phyloP scores from a whole-genome alignment of 2,329 filamentous ascomycete species.

The Harringtonia lauricola region DNA sequence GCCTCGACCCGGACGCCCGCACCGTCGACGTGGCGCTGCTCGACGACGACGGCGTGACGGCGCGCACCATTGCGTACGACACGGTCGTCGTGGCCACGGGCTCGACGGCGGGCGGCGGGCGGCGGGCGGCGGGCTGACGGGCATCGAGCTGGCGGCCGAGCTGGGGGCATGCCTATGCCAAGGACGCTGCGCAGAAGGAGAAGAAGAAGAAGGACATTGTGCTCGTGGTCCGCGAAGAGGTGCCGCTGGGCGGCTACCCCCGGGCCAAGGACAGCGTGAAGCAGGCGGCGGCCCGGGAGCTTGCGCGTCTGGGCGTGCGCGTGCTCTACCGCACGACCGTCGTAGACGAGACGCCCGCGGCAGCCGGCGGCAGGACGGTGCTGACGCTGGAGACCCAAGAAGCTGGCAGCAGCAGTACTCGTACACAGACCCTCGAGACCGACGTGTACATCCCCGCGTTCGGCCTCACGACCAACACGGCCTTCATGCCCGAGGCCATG shows the following conservation, averaged over 20 bases:
- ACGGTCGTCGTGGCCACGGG: constrained; percentile 46
- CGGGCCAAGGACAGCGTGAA: constrained; percentile 24
- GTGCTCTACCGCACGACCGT: constrained; percentile 29
- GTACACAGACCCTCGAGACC: constrained; percentile 3
- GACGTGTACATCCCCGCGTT: constrained; percentile 34
- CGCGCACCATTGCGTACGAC: constrained; percentile 35
- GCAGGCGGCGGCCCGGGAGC: constrained; percentile 24
- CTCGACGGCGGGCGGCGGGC: constrained; percentile 26
- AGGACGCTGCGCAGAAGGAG: constrained; percentile 8
- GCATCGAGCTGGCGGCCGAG: constrained; percentile 39
- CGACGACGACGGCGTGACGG: no score
- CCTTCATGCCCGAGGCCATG: constrained; percentile 15
- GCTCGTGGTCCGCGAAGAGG: constrained; percentile 25
- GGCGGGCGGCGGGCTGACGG: constrained; percentile 39
- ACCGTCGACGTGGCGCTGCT: constrained; percentile 26
- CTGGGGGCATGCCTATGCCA: constrained; percentile 35
- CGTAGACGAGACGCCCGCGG: neutral
- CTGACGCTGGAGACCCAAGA: constrained; percentile 3
- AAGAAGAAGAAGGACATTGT: constrained; percentile 39
- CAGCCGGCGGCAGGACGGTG: neutral
- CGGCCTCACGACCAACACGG: constrained; percentile 31
- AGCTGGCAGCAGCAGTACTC: neutral
- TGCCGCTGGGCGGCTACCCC: constrained; percentile 25
- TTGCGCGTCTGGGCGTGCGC: constrained; percentile 25
- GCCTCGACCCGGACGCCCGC: constrained; percentile 29